These are phyloP conservation scores for Dicorynia guianensis DNA, from an alignment of 306 rosid species.

Conservation along the genomic window DNA sequence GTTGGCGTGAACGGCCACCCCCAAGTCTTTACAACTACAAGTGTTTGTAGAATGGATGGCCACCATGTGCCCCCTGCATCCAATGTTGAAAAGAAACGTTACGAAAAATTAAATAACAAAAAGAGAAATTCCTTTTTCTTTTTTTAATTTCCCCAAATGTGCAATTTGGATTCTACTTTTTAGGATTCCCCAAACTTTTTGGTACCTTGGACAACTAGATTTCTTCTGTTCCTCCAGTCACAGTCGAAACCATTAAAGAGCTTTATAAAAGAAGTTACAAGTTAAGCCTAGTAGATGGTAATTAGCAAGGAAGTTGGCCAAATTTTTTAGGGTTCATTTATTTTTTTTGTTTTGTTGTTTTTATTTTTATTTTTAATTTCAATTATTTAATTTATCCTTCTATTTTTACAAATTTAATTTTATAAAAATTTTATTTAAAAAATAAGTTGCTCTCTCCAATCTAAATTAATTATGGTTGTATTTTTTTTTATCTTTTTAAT, in stretches of 20 bases:
- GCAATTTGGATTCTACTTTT: neutral
- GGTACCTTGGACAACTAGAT: conserved; percentile 1
- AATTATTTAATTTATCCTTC: too few species aligned
- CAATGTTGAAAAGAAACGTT: conserved; percentile 22
- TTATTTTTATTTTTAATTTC: too few species aligned
- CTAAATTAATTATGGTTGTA: too few species aligned
- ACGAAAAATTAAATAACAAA: neutral
- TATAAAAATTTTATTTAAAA: too few species aligned
- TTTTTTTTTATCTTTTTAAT: too few species aligned
- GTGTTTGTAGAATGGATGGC: neutral
- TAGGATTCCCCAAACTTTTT: conserved; percentile 26
- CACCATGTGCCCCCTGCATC: conserved; percentile 42
- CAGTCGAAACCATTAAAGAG: neutral
- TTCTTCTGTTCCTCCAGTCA: neutral
- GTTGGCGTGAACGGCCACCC: neutral
- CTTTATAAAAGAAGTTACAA: neutral
- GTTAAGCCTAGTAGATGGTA: neutral
- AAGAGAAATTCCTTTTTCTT: neutral
- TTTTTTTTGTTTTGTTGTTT: neutral
- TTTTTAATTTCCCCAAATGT: neutral
- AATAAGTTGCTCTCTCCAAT: too few species aligned
- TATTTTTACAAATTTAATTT: too few species aligned
- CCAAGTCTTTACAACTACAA: neutral
- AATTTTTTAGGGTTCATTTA: too few species aligned
- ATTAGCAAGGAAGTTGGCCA: too few species aligned